Evolutionary conservation across 179 eudicot genomes (phyloP), one percentile per base, ranked within the genome.

Genomic region (Monotropa hypopitys): DNA sequence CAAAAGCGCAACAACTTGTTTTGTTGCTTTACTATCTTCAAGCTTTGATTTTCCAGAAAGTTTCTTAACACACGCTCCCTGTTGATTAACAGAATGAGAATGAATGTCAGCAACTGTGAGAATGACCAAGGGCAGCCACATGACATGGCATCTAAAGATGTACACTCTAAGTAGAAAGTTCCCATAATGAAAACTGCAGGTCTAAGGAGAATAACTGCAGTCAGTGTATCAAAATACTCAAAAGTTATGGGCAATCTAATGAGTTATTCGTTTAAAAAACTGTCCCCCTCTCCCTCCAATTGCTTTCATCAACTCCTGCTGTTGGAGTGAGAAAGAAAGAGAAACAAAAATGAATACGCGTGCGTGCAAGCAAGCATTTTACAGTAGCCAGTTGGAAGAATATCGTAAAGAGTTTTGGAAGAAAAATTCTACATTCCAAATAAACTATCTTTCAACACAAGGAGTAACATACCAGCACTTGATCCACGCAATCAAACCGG

Each of bases 401-500:
- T 47, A 26, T n/a, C 49, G 2, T 53, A 33, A 15, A 16, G 62
- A 65, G 56, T 50, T 32, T 47, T 18, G 26, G 46, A 18, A 66
- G 15, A 7, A 51, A 7, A 38, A 38, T 33, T 23, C 67, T 69
- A 53, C 7, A 77, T 16, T 69, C 26, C 66, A 38, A 16, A 3
- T 38, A 33, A 28, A 32, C 16, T 12, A 68, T 77, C 49, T 40
- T 23, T 53, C 74, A 83, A 66, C 33, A 75, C 56, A 56, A 79
- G 56, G 72, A 50, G 13, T 46, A 75, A 84, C 96, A 62, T 86
- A 96, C 99, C 96, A 96, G 84, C 69, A 96, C 96, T 81, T 89
- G 96, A 85, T 96, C 99, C 83, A 96, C 96, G 57, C 90, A 96
- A 86, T 96, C 99, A 79, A 93, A 91, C 77, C 98, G 96, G 80